These are phyloP conservation scores for Blastocystis sp. DNA, from an alignment of 352 stramenopile species.

Conservation along the genomic window DNA sequence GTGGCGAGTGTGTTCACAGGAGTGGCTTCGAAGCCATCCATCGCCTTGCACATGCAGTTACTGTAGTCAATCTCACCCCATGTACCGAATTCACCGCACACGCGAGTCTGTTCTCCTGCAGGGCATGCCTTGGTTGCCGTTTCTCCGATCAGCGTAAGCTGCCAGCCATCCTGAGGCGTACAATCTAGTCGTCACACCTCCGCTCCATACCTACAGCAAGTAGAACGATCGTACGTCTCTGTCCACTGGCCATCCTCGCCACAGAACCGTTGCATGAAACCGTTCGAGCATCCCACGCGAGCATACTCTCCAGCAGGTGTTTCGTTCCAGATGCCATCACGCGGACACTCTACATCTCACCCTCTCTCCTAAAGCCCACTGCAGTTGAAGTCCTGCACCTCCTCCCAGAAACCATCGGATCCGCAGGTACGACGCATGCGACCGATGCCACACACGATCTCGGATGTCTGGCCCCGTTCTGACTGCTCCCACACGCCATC, in stretches of 20 bases:
- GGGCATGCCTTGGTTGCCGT: conserved; percentile 13
- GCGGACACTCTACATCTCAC: not conserved
- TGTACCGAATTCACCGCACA: conserved; percentile 8
- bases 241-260: conserved; percentile 45
- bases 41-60: conserved; percentile 27
- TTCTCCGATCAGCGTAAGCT: conserved; percentile 6
- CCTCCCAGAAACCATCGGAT: not conserved
- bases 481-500: conserved; percentile 38
- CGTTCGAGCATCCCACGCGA: conserved; percentile 6
- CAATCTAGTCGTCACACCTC: not conserved
- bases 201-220: not conserved
- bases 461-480: not conserved
- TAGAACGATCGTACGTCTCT: not conserved
- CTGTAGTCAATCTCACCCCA: not conserved
- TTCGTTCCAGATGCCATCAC: conserved; percentile 29
- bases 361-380: not conserved
- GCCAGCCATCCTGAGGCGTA: conserved; percentile 17
- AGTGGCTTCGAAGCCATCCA: conserved; percentile 20
- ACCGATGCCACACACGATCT: not conserved
- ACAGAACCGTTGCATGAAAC: not conserved
- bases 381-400: conserved; percentile 37
- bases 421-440: not conserved
- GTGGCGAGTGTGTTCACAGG: not conserved
- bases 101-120: not conserved
- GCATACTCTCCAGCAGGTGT: not conserved